phyloP scores from a whole-genome alignment of 1,139 yeast genomes.

The Pichia sp. region DNA sequence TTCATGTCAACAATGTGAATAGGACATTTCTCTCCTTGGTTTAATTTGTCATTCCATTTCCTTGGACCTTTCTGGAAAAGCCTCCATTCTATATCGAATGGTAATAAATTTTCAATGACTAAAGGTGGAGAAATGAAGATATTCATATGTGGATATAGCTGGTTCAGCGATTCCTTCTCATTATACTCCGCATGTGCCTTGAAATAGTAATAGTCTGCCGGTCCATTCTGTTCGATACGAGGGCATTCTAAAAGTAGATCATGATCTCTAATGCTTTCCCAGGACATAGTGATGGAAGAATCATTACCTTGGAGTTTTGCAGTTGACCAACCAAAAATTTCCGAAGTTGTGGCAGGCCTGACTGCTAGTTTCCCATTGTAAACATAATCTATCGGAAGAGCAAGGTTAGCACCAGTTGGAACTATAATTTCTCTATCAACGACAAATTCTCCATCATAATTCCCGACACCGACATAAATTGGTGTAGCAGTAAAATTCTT shows the following conservation, averaged over 20 bases:
- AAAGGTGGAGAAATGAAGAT: conserved; percentile 81
- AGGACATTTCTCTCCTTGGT: conserved; percentile 61
- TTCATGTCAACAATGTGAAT: conserved; percentile 79
- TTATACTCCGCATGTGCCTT: conserved; percentile 70
- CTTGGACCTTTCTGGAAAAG: conserved; percentile 74
- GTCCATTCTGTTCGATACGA: conserved; percentile 34
- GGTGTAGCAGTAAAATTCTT: conserved; percentile 68
- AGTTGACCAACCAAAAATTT: conserved; percentile 62
- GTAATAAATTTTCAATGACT: conserved; percentile 78
- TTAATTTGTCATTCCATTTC: conserved; percentile 62
- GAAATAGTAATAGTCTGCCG: conserved; percentile 48
- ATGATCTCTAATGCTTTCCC: conserved; percentile 59
- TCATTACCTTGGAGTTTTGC: conserved; percentile 22
- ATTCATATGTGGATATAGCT: conserved; percentile 80
- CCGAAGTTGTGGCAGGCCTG: conserved; percentile 53
- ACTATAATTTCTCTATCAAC: conserved; percentile 36
- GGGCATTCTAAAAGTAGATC: conserved; percentile 60
- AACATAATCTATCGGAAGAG: conserved; percentile 72
- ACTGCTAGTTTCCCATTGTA: conserved; percentile 55
- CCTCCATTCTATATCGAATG: conserved; percentile 72
- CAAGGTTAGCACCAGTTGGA: conserved; percentile 49
- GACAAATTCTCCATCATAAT: conserved; percentile 29
- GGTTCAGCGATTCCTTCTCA: conserved; percentile 60
- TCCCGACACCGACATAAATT: conserved; percentile 42
- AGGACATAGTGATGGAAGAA: conserved; percentile 38